phyloP scores from a whole-genome alignment of 352 stramenopile genomes.

The Pythium oligandrum region DNA sequence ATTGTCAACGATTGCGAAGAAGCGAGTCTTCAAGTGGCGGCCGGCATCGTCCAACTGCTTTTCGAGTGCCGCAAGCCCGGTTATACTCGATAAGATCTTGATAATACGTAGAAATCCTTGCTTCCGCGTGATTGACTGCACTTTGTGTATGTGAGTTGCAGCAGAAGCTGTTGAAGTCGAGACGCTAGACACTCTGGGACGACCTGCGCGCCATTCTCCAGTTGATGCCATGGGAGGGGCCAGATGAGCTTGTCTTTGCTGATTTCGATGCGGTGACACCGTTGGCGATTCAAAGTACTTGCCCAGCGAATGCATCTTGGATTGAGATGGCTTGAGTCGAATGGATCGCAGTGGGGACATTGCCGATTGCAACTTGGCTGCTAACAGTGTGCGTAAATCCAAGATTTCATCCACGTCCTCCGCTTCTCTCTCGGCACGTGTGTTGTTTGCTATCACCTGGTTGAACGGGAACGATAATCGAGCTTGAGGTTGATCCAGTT shows the following conservation, averaged over 20 bases:
- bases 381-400: slow-evolving; percentile 11
- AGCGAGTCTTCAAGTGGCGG: slow-evolving; percentile 10
- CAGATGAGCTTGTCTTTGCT: too few relatives aligned
- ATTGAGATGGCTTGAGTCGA: slow-evolving; percentile 30
- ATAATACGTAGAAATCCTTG: slow-evolving; percentile 7
- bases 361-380: slow-evolving; percentile 15
- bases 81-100: not conserved
- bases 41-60: not conserved
- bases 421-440: not conserved
- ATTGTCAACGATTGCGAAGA: slow-evolving; percentile 27
- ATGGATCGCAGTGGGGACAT: slow-evolving; percentile 42
- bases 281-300: not conserved
- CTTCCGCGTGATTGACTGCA: too few relatives aligned
- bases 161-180: too few relatives aligned
- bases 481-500: too few relatives aligned
- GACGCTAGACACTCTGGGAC: too few relatives aligned
- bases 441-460: too few relatives aligned
- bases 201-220: too few relatives aligned
- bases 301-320: slow-evolving; percentile 27
- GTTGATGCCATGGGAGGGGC: too few relatives aligned
- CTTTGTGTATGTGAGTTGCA: too few relatives aligned
- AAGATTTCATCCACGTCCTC: slow-evolving; percentile 12
- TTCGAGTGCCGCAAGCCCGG: not conserved
- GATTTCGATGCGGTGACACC: too few relatives aligned
- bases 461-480: too few relatives aligned